Evolutionary conservation across 2,329 filamentous ascomycete species (phyloP), one percentile per base, ranked within the genome.

Genomic region (Verticillium alfalfae): DNA sequence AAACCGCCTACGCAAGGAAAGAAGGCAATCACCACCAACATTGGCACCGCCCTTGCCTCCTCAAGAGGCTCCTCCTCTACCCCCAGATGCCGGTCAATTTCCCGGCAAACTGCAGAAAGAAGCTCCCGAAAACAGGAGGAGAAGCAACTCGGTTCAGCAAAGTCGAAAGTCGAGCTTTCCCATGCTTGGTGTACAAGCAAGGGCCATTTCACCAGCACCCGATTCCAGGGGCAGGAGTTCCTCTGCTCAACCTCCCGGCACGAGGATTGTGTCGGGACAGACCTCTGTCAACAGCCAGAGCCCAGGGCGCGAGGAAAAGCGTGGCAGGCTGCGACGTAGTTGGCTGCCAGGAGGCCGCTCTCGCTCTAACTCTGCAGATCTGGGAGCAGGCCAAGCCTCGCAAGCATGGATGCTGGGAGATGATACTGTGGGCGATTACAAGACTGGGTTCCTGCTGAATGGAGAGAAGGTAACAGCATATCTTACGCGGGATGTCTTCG

Each of bases 381-480:
- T 70, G 61, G 68, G 58, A 36, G 66, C 63, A 58, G 56, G 22
- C 4, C 65, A 65, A 22, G 63, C 63, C 5, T 60, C 69, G 5
- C 72, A 73, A 13, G 81, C 84, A 2, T 88, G 86, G 86, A 76
- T 88, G 45, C 74, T 87, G 65, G 75, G 79, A 2, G 80, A 83
- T 8, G 81, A 81, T 58, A 75, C 74, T 54, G 77, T 76, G 22
- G 77, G 78, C 13, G 84, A 88, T 59, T 88, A 88, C 69, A 87
- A 84, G 68, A 75, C 81, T 0, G 70, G 76, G 7, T 78, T 79
- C 37, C 72, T 88, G 60, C 70, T 77, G 26, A 81, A 81, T 54
- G 82, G 79, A 22, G 84, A 88, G 66, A 86, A 83, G 76, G 83
- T 85, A 69, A 66, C 3, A 10, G 68, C 62, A 58, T 18, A 26